These are phyloP conservation scores for Trichomonas vaginalis DNA, from an alignment of 208 protist genomes.

Conservation along the genomic window DNA sequence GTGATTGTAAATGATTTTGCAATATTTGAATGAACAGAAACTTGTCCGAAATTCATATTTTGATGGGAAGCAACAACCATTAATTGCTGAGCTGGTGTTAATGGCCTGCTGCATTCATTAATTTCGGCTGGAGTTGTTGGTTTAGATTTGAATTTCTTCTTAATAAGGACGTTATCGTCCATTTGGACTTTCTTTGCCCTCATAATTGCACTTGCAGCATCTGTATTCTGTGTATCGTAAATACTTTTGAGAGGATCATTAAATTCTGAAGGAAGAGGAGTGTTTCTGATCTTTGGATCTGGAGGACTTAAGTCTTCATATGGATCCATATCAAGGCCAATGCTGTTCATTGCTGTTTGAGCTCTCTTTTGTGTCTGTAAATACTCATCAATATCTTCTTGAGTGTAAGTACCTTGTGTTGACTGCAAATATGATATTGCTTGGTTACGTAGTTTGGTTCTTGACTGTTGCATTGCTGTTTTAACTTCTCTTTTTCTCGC, in stretches of 20 bases:
- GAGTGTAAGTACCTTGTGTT: neutral
- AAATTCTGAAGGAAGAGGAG: neutral
- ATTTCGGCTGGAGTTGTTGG: slow-evolving; percentile 3
- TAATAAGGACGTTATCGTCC: neutral
- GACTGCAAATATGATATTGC: neutral
- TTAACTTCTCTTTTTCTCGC: neutral
- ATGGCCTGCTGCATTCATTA: neutral
- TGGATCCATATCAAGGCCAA: neutral
- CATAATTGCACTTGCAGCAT: too few relatives aligned
- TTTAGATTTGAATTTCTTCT: neutral
- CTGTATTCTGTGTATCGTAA: neutral
- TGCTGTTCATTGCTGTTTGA: neutral
- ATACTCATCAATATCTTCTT: neutral
- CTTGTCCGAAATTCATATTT: neutral
- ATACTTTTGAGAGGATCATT: neutral
- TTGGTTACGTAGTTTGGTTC: neutral
- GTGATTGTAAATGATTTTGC: neutral
- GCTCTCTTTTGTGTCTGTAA: neutral
- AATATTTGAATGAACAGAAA: neutral
- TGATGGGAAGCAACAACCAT: neutral
- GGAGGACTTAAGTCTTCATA: neutral
- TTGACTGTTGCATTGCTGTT: too few relatives aligned
- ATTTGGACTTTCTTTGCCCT: neutral
- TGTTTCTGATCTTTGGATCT: neutral
- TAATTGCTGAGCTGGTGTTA: neutral